Evolutionary conservation across 1,284 basidiomycete species (phyloP).

Genomic region (Violaceomyces palustris): DNA sequence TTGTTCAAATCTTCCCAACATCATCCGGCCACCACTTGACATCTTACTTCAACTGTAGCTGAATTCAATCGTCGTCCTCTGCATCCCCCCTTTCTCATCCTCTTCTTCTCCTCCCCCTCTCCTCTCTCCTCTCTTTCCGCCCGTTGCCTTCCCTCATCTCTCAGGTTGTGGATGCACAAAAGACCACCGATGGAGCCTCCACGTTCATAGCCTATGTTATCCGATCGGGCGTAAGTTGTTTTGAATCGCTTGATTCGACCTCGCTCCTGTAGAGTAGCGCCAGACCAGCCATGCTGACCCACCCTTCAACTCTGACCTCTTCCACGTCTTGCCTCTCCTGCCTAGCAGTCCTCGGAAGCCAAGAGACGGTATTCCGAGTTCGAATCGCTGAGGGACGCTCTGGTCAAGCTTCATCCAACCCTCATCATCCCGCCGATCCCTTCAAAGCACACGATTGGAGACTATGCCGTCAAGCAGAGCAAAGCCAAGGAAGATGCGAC

Average conservation of each 20-base stretch:
- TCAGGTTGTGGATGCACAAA: conserved; percentile 72
- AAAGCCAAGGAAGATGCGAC: conserved; percentile 94
- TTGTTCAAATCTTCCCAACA: no score
- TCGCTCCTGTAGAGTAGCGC: not conserved
- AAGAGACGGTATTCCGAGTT: conserved; percentile 95
- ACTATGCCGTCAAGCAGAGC: conserved; percentile 93
- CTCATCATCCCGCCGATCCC: conserved; percentile 96
- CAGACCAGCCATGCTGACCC: not conserved
- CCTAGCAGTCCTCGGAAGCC: conserved; percentile 68
- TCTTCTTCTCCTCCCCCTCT: no score
- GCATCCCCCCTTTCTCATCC: no score
- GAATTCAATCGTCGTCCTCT: no score
- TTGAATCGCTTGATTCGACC: not conserved
- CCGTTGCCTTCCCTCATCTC: not conserved
- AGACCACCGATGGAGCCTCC: conserved; percentile 74
- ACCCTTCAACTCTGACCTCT: not conserved
- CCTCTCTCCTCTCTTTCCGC: no score
- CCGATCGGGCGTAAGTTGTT: conserved; percentile 70
- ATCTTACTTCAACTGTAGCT: no score
- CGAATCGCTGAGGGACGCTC: conserved; percentile 78
- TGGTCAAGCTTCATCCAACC: conserved; percentile 87
- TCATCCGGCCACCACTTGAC: no score
- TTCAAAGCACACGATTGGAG: conserved; percentile 88
- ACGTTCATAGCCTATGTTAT: conserved; percentile 95
- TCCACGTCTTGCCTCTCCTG: conserved; percentile 1